Base-by-base conservation (phyloP, 1,284 basidiomycete genomes). In the Trichosporon sp. region DNA sequence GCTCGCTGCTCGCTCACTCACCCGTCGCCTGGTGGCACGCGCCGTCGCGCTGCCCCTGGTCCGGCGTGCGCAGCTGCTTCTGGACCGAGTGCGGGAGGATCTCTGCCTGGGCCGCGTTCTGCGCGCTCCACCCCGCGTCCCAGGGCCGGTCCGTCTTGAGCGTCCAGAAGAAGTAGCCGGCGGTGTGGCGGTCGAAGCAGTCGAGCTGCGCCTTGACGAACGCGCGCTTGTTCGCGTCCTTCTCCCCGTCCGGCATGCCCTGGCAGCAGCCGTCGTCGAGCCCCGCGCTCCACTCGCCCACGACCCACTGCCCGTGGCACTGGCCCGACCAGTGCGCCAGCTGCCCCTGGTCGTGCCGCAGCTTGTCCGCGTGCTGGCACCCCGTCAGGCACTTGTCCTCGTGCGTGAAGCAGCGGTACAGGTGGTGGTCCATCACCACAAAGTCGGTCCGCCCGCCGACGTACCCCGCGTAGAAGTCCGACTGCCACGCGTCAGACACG, bases 131-230 rank as follows among this genome's bases (percentile, higher is more conserved):
- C 1, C 91, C 92, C 1, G 86, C 87, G 78, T 93, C 91, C 72
- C 89, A 88, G 2, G 79, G 81, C 7, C 85, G 81, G 67, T 89
- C 87, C 80, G 93, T 93, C 85, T 90, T 92, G 79, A 89, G 91
- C 51, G 92, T 93, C 93, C 93, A 96, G 81, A 91, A 95, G 83
- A 89, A 95, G 87, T 88, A 92, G 2, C 93, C 93, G 0, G 87
- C 88, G 68, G 90, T 90, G 38, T 84, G 79, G 66, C 83, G 80
- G 72, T 93, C 90, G 73, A 87, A 94, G 38, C 91, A 74, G 23
- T 86, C 86, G 66, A 93, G 83, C 81, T 95, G 89, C 11, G 91
- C 89, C 18, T 85, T 80, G 3, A 90, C 85, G 74, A 88, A 93
- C 18, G 84, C 84, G 66, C 85, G 81, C 72, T 85, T 81, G 78